A percentile compares a stretch with the other conserved stretches of the same genome.
phyloP scores from a whole-genome alignment of 108 stramenopile species.

The Cylindrotheca fusiformis region DNA sequence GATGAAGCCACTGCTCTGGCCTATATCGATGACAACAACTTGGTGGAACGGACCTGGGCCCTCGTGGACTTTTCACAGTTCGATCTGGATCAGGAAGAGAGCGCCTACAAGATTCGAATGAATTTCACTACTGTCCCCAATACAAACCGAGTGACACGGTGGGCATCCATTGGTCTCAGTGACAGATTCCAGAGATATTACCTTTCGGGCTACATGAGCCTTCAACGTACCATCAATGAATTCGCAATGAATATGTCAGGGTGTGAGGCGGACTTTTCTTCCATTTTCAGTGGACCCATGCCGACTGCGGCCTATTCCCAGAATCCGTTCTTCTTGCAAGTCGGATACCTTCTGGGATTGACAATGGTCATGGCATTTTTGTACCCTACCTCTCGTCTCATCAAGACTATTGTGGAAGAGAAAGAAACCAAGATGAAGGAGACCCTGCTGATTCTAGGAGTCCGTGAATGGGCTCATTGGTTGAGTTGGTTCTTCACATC shows the following conservation, averaged over 20 bases:
- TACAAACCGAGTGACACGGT: constrained; percentile 38
- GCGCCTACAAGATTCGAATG: constrained; percentile 46
- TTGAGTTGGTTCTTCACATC: constrained; percentile 40
- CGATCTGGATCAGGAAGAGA: neutral
- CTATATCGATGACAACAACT: constrained; percentile 34
- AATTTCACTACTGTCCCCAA: constrained; percentile 59
- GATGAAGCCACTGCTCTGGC: constrained; percentile 30
- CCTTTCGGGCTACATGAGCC: constrained; percentile 47
- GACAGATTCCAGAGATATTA: constrained; percentile 48
- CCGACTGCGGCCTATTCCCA: constrained; percentile 54
- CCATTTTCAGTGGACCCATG: constrained; percentile 21
- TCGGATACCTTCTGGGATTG: constrained; percentile 54
- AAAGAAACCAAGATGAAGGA: constrained; percentile 50
- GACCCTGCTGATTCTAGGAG: constrained; percentile 56
- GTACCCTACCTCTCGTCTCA: constrained; percentile 51
- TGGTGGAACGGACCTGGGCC: constrained; percentile 50
- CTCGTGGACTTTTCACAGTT: constrained; percentile 32
- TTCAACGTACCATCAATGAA: constrained; percentile 46
- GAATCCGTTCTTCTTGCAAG: constrained; percentile 55
- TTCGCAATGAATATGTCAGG: constrained; percentile 33
- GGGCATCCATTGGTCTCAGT: constrained; percentile 39
- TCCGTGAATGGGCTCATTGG: constrained; percentile 37
- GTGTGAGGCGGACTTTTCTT: constrained; percentile 2
- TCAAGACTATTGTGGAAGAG: constrained; percentile 56
- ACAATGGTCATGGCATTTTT: constrained; percentile 53